Percentiles rank a stretch among this genome's conserved stretches.
phyloP scores from a whole-genome alignment of 331 rosid species.

The Stylosanthes scabra region DNA sequence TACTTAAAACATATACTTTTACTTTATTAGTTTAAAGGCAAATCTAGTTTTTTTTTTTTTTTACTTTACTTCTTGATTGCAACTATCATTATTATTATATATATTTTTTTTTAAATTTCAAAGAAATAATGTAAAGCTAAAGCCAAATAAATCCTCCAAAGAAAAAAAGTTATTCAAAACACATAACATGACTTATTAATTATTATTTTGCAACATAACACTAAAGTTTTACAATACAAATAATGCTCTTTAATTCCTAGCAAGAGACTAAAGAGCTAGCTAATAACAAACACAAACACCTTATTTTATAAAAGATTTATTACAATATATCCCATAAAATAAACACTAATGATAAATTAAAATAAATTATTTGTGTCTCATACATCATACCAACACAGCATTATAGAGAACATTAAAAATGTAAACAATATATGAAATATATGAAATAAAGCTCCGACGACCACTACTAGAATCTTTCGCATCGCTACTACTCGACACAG shows the following conservation, averaged over 20 bases:
- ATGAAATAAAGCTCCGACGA: too few relatives aligned
- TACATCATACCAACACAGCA: slow-evolving; percentile 30
- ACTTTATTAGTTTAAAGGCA: not conserved
- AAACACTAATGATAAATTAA: too few relatives aligned
- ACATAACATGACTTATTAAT: not conserved
- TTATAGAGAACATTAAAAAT: not conserved
- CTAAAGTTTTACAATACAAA: not conserved
- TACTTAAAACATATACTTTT: not conserved
- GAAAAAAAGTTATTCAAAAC: not conserved
- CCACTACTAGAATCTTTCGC: too few relatives aligned
- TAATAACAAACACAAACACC: not conserved
- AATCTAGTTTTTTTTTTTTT: not conserved
- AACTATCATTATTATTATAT: not conserved
- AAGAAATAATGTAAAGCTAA: not conserved
- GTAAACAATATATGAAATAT: too few relatives aligned
- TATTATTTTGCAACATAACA: not conserved
- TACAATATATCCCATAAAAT: not conserved
- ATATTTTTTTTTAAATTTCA: too few relatives aligned
- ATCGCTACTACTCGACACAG: slow-evolving; percentile 57
- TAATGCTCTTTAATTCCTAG: not conserved
- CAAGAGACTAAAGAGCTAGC: not conserved
- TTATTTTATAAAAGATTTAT: slow-evolving; percentile 1
- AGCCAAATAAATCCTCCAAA: not conserved
- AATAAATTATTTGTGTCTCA: too few relatives aligned
- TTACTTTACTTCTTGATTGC: not conserved